A percentile compares a stretch with the other conserved stretches of the same genome.
phyloP scores from a whole-genome alignment of 225 moss, liverwort and hornwort species.

The Pleurozium schreberi region DNA sequence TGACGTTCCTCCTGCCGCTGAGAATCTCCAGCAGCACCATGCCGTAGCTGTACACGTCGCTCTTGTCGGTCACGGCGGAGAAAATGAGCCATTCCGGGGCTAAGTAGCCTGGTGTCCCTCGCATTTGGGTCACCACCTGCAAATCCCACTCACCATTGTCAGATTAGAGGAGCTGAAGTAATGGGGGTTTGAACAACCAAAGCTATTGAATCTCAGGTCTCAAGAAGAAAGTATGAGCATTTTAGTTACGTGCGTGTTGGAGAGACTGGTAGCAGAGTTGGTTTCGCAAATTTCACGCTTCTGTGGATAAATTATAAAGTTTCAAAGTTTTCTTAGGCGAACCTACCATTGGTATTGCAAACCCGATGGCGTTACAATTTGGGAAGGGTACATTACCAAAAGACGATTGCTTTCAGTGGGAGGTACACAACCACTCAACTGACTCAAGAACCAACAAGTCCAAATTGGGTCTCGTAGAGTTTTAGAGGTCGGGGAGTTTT shows the following conservation, averaged over 20 bases:
- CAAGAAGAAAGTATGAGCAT: background rate
- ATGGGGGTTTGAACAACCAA: background rate
- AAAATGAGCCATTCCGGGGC: constrained; percentile 61
- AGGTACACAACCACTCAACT: background rate
- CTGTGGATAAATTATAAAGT: too few species aligned
- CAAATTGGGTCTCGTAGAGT: background rate
- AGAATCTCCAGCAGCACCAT: constrained; percentile 65
- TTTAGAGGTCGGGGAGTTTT: background rate
- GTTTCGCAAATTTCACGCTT: background rate
- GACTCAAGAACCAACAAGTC: background rate
- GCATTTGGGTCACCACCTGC: constrained; percentile 58
- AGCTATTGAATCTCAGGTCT: background rate
- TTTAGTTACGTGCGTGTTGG: background rate
- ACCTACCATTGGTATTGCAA: background rate
- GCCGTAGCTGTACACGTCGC: constrained; percentile 65
- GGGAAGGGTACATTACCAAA: background rate
- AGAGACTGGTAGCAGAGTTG: background rate
- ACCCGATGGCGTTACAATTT: background rate
- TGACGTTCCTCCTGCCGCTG: constrained; percentile 39
- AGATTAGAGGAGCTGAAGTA: background rate
- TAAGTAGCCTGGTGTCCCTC: constrained; percentile 63
- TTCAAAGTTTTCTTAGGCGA: background rate
- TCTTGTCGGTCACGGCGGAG: constrained; percentile 57
- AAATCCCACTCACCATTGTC: background rate
- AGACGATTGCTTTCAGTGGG: background rate